Conservation (phyloP, 345 rosid genomes). For the Gossypium anomalum region DNA sequence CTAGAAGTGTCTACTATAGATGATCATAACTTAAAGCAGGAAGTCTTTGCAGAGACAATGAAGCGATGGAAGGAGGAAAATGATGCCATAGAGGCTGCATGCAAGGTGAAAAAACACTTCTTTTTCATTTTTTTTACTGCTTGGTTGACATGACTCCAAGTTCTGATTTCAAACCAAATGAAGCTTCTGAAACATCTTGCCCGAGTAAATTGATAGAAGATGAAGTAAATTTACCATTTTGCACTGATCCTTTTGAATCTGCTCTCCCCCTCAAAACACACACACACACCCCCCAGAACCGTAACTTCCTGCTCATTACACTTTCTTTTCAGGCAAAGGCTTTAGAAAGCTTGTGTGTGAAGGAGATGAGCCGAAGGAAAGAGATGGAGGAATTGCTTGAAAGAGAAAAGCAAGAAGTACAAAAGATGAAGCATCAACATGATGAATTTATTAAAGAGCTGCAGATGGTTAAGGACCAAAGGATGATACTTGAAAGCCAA, state of each 20-base stretch:
- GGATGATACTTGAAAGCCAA: slow-evolving; percentile 43
- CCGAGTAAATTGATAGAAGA: background rate
- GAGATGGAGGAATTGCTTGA: slow-evolving; percentile 51
- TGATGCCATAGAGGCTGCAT: slow-evolving; percentile 59
- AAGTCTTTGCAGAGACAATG: slow-evolving; percentile 37
- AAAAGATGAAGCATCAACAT: slow-evolving; percentile 41
- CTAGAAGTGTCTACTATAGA: slow-evolving; percentile 38
- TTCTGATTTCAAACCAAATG: background rate
- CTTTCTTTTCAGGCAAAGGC: slow-evolving; percentile 54
- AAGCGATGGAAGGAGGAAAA: slow-evolving; percentile 65
- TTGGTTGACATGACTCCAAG: background rate
- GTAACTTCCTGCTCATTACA: background rate
- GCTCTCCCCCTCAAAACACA: background rate
- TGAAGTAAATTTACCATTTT: background rate
- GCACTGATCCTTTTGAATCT: background rate
- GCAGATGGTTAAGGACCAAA: slow-evolving; percentile 48
- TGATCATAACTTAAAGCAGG: slow-evolving; percentile 35
- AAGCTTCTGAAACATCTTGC: slow-evolving; percentile 4
- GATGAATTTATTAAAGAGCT: slow-evolving; percentile 43
- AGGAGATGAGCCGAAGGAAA: slow-evolving; percentile 62
- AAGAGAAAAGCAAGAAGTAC: slow-evolving; percentile 46
- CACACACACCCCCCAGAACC: background rate
- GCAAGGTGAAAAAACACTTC: slow-evolving; percentile 43
- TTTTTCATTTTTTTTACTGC: slow-evolving; percentile 6
- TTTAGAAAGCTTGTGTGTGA: slow-evolving; percentile 50